Evolutionary conservation across 2,329 filamentous ascomycete genomes (phyloP), one percentile per base, ranked within the genome.

Genomic region (Nigrospora oryzae): DNA sequence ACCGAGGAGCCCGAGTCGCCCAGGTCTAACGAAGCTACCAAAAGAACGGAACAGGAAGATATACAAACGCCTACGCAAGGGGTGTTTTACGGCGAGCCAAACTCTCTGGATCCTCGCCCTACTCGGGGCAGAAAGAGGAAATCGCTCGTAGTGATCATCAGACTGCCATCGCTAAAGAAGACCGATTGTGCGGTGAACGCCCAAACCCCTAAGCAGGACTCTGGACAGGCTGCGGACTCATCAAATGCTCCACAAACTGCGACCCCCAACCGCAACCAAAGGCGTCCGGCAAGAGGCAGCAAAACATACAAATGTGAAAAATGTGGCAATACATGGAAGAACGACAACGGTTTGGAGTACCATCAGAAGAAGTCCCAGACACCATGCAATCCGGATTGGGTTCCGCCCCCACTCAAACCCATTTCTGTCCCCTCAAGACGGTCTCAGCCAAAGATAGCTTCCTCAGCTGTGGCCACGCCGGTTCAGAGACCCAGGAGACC

Each of bases 321-420:
- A 37, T 81, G 77, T 47, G 69, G 69, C 11, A 69, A 68, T 3
- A 62, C 59, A 11, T 81, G 76, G 75, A 79, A 79, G 56, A 81
- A 81, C 42, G 65, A 74, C 32, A 63, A 76, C 38, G 77, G 77
- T 0, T 62, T 81, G 14, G 75, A 78, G 42, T 81, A 81, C 53
- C 77, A 81, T 49, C 59, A 73, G 13, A 71, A 70, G 32, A 80
- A 79, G 52, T 74, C 77, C 1, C 65, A 65, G 47, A 73, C 72
- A 4, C 17, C 66, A 13, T 81, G 77, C 53, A 81, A 81, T 51
- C 70, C 75, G 2, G 56, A 58, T 45, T 73, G 64, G 40, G 57
- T 65, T 14, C 58, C 65, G 19, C 47, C 49, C 12, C 47, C 58
- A 5, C 47, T 50, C 8, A 53, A 51, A 38, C 48, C 47, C 32